Evolutionary conservation across 78 protist species (phyloP).

Genomic region (slime mould (Dictyostelium discoideum)): dicty_2.7 NC_007091.3:9001-9500

Average conservation of each 20-base stretch:
- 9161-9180: no score
- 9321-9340: neutral
- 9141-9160: neutral
- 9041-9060: neutral
- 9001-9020: neutral
- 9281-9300: neutral
- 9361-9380: neutral
- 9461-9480: neutral
- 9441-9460: neutral
- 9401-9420: no score
- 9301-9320: slow-evolving; percentile 30
- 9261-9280: slow-evolving; percentile 29
- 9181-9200: no score
- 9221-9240: no score
- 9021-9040: slow-evolving; percentile 14
- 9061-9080: no score
- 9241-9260: slow-evolving; percentile 36
- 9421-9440: neutral
- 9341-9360: slow-evolving; percentile 3
- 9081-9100: no score
- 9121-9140: neutral
- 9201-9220: no score
- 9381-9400: neutral
- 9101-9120: no score
- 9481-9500: neutral